Evolutionary conservation across 2,329 filamentous ascomycete species (phyloP).

Genomic region (Aspergillus tanneri): DNA sequence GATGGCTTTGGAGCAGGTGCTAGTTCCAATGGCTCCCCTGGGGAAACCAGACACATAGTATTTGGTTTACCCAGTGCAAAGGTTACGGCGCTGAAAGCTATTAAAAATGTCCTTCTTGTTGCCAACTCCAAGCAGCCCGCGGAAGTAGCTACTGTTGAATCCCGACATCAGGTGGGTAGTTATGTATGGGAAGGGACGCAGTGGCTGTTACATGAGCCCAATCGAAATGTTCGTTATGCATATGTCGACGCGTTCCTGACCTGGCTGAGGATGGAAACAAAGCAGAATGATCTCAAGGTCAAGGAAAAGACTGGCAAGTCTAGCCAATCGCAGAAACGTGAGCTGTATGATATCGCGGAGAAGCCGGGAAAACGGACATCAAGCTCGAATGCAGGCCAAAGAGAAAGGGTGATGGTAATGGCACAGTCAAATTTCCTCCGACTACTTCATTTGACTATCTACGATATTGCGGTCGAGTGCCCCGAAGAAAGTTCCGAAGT

Average conservation of each 20-base stretch:
- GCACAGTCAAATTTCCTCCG: slow-evolving; percentile 71
- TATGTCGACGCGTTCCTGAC: slow-evolving; percentile 81
- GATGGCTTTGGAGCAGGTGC: slow-evolving; percentile 52
- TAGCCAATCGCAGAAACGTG: slow-evolving; percentile 45
- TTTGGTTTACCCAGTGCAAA: slow-evolving; percentile 64
- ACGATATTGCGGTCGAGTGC: slow-evolving; percentile 77
- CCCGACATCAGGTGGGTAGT: slow-evolving; percentile 72
- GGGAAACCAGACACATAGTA: slow-evolving; percentile 40
- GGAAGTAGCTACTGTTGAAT: slow-evolving; percentile 61
- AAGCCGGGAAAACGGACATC: slow-evolving; percentile 61
- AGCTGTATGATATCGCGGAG: slow-evolving; percentile 38
- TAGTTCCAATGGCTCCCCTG: slow-evolving; percentile 45
- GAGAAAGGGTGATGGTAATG: slow-evolving; percentile 57
- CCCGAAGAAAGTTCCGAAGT: slow-evolving; percentile 72
- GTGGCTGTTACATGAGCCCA: slow-evolving; percentile 80
- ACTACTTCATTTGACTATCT: slow-evolving; percentile 81
- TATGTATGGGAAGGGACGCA: slow-evolving; percentile 96
- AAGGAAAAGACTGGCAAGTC: slow-evolving; percentile 56
- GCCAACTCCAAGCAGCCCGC: slow-evolving; percentile 68
- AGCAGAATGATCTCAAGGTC: slow-evolving; percentile 62
- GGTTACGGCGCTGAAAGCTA: slow-evolving; percentile 67
- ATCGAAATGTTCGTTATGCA: slow-evolving; percentile 74
- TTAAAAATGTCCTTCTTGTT: slow-evolving; percentile 78
- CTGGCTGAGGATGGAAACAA: slow-evolving; percentile 83
- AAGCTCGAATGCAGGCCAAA: slow-evolving; percentile 61